These are phyloP conservation scores for Aquilaria agallochum DNA, from an alignment of 441 rosid genomes.

Conservation along the genomic window DNA sequence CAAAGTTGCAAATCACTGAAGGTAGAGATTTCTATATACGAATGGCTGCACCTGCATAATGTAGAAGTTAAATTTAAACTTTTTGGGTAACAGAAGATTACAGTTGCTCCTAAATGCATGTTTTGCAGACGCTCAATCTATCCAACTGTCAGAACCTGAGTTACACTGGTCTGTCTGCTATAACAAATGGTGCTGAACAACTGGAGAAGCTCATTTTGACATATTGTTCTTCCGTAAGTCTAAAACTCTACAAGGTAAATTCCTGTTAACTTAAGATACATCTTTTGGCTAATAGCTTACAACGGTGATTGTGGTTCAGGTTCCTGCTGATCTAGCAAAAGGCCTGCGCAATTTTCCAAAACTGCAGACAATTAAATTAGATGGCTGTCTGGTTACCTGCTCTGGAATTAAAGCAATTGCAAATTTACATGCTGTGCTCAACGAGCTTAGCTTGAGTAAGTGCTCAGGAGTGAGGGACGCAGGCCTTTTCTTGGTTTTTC, in stretches of 20 bases:
- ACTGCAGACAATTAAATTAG: conserved; percentile 22
- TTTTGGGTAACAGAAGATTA: background rate
- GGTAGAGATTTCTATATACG: conserved; percentile 14
- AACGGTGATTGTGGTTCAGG: conserved; percentile 16
- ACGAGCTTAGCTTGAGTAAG: conserved; percentile 33
- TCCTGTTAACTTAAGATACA: background rate
- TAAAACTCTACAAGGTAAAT: conserved; percentile 8
- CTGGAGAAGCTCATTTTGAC: conserved; percentile 22
- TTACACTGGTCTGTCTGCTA: conserved; percentile 21
- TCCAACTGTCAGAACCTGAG: conserved; percentile 26
- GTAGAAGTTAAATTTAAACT: no score
- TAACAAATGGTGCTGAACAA: conserved; percentile 15
- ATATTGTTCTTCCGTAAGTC: conserved; percentile 25
- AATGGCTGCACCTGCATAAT: no score
- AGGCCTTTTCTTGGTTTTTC: conserved; percentile 25
- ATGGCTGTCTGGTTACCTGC: conserved; percentile 22
- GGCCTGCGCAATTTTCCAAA: conserved; percentile 16
- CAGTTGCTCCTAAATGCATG: background rate
- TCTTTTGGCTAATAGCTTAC: conserved; percentile 10
- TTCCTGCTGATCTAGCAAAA: conserved; percentile 18
- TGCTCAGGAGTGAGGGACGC: conserved; percentile 30
- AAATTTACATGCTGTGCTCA: conserved; percentile 13
- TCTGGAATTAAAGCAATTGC: conserved; percentile 26
- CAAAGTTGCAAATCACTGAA: conserved; percentile 26
- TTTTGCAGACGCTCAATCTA: conserved; percentile 21